Conservation (phyloP, 805 yeast species). For the Torulaspora indica region DNA sequence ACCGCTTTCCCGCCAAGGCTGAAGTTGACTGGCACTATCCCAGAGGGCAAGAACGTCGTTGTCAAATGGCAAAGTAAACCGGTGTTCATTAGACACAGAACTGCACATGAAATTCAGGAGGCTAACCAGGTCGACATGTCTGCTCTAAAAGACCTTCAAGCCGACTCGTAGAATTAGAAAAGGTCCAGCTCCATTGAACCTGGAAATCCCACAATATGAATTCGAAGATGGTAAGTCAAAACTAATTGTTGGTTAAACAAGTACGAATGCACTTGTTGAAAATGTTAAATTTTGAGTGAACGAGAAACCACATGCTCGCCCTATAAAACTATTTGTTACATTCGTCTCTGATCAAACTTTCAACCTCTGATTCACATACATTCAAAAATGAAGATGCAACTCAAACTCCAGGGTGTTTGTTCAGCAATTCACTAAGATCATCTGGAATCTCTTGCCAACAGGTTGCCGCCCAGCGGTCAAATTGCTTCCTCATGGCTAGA, state of each 20-base stretch:
- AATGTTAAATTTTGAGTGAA: conserved; percentile 9
- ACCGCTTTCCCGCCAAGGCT: no score
- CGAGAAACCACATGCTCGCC: conserved; percentile 18
- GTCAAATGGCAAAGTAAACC: conserved; percentile 99
- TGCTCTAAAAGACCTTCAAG: conserved; percentile 87
- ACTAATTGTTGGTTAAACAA: conserved; percentile 75
- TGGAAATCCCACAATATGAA: conserved; percentile 91
- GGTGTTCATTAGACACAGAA: conserved; percentile 98
- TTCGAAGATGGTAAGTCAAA: conserved; percentile 68
- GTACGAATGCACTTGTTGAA: conserved; percentile 1
- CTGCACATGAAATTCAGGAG: conserved; percentile 85
- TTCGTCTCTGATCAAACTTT: conserved; percentile 6
- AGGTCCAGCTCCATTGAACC: conserved; percentile 99
- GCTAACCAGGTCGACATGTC: conserved; percentile 80
- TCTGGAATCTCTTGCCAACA: conserved; percentile 37
- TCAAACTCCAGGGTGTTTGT: conserved; percentile 17
- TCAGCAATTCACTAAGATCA: conserved; percentile 28
- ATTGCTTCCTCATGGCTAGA: conserved; percentile 13
- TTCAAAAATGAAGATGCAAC: conserved; percentile 10
- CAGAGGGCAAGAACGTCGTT: conserved; percentile 96
- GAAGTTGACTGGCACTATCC: conserved; percentile 92
- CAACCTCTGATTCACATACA: conserved; percentile 11
- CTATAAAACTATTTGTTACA: conserved; percentile 13
- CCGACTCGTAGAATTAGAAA: conserved; percentile 97
- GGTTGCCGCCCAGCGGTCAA: conserved; percentile 30